Percentiles rank a stretch among this genome's conserved stretches.
phyloP scores from a whole-genome alignment of 129 eudicot genomes.

The Flaveria bidentis region DNA sequence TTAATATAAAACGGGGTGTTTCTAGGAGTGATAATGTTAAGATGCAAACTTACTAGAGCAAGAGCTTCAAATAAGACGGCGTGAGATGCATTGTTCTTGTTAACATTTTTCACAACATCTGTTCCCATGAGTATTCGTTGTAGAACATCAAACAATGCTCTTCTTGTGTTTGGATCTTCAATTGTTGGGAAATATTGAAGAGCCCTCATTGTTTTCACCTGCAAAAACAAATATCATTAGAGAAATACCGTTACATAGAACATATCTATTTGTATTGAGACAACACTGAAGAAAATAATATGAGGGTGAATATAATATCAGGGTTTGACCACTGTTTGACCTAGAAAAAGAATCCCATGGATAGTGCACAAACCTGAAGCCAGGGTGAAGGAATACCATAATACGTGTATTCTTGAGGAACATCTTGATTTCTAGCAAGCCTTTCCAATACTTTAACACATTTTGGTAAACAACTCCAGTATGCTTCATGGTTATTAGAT shows the following conservation, averaged over 20 bases:
- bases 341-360: conserved; percentile 24
- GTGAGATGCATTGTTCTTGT: conserved; percentile 98
- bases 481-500: conserved; percentile 83
- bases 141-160: conserved; percentile 94
- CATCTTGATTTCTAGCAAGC: conserved; percentile 86
- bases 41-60: conserved; percentile 75
- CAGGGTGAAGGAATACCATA: conserved; percentile 99
- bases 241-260: not conserved
- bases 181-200: conserved; percentile 95
- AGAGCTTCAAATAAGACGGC: conserved; percentile 99
- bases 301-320: conserved; percentile 1
- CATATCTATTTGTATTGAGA: conserved; percentile 2
- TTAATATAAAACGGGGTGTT: not conserved
- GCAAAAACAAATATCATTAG: conserved; percentile 26
- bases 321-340: conserved; percentile 9
- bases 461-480: conserved; percentile 97
- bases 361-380: conserved; percentile 80
- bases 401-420: conserved; percentile 97
- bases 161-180: conserved; percentile 91
- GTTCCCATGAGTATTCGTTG: conserved; percentile 96
- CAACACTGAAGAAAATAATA: conserved; percentile 14
- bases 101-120: conserved; percentile 96
- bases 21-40: not conserved
- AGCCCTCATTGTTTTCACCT: conserved; percentile 98
- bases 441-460: conserved; percentile 94